Base-by-base conservation (phyloP, 176 grass and related monocot genomes). In the Triticum dicoccoides region DNA sequence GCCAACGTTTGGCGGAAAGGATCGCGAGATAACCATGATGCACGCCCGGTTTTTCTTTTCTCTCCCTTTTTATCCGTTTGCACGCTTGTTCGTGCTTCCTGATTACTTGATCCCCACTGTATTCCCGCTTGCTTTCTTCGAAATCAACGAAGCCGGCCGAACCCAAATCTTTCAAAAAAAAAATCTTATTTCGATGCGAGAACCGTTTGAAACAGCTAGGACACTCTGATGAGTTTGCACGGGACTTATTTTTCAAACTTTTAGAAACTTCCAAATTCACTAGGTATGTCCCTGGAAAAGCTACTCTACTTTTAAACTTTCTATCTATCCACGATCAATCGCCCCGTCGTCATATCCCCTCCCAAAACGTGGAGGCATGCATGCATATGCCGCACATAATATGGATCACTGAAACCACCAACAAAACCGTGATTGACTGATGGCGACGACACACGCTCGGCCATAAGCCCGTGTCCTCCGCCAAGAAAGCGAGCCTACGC, bases 381-480 rank as follows among this genome's bases (percentile, higher is more conserved):
- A 41, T 38, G 38, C 41, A 44, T 32, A 61, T 41, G 54, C 37
- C 5, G 20, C 54, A 84, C 84, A 84, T 89, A 24, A 83, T 74
- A 79, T 66, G 84, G 44, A n/a, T 9, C 85, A 80, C 84, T 83
- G 18, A 6, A 82, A 15, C 41, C 41, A 85, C 45, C 83, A 82
- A 54, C n/a, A 73, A 83, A 83, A 37, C 73, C 52, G 32, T 23
- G 83, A 87, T 39, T 78, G 79, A 90, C 33, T 42, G 56, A 73
- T 62, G 17, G 52, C 23, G 84, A 90, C 42, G 65, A 45, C 64
- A 18, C 85, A 90, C 67, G 61, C 41, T 67, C 42, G 58, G n/a
- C 89, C 89, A 87, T 74, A 20, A 65, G 24, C 73, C 80, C 84
- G 44, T 87, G 84, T 87, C 84, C 80, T 67, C 84, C 34, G 73